These are phyloP conservation scores for Leptographium radiaticola DNA, from an alignment of 2,329 filamentous ascomycete species.

Conservation along the genomic window DNA sequence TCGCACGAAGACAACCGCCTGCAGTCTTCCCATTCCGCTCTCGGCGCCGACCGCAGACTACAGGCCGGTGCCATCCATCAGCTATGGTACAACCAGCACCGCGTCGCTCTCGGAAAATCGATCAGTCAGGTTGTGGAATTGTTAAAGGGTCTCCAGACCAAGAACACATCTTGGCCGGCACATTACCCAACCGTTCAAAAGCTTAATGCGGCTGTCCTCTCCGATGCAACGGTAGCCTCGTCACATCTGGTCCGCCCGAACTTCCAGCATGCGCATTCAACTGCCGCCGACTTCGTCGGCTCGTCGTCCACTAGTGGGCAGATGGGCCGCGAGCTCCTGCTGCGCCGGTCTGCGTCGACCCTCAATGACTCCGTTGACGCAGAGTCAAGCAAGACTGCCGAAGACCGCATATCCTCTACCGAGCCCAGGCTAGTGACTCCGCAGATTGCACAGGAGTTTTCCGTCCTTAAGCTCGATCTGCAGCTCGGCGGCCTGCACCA, in stretches of 20 bases:
- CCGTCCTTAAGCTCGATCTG: constrained; percentile 84
- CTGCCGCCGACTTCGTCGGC: constrained; percentile 29
- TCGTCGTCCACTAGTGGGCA: background rate
- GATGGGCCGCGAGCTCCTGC: constrained; percentile 18
- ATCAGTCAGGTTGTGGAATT: constrained; percentile 80
- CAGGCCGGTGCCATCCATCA: constrained; percentile 81
- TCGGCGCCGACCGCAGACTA: constrained; percentile 50
- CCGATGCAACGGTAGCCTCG: constrained; percentile 20
- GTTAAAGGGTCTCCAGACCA: constrained; percentile 68
- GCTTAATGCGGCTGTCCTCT: constrained; percentile 30
- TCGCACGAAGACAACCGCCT: constrained; percentile 32
- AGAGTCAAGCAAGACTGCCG: constrained; percentile 63
- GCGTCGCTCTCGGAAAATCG: constrained; percentile 71
- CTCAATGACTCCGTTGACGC: constrained; percentile 44
- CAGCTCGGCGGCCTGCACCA: constrained; percentile 81
- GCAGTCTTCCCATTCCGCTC: constrained; percentile 19
- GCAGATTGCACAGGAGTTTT: constrained; percentile 92
- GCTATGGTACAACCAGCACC: constrained; percentile 88
- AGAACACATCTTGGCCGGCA: constrained; percentile 85
- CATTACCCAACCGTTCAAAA: constrained; percentile 77
- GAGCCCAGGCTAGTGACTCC: constrained; percentile 82
- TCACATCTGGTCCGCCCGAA: constrained; percentile 43
- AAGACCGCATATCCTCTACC: constrained; percentile 34
- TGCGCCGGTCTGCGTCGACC: constrained; percentile 55
- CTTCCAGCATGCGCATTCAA: constrained; percentile 51